Percentiles rank a stretch among this genome's conserved stretches.
Conservation (phyloP, 305 asterid genomes). For the Rubia balearica region DNA sequence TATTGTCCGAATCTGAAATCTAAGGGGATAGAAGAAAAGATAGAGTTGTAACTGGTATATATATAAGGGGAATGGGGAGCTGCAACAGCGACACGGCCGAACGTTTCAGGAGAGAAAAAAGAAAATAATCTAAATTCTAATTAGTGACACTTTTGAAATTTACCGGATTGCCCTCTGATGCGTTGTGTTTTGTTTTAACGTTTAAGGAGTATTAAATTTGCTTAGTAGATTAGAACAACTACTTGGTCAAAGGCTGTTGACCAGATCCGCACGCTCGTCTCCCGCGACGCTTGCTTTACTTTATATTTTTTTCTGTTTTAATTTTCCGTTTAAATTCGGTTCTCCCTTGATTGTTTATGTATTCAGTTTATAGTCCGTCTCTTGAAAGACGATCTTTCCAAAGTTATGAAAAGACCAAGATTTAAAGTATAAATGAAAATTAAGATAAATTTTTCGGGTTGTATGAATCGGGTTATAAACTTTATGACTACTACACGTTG, state of each 20-base stretch:
- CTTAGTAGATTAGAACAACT: background rate
- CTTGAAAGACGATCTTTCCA: too few relatives aligned
- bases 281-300: constrained; percentile 17
- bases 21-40: constrained; percentile 21
- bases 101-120: background rate
- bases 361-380: too few relatives aligned
- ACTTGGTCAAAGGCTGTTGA: constrained; percentile 53
- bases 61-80: constrained; percentile 17
- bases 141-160: background rate
- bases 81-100: constrained; percentile 27
- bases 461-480: too few relatives aligned
- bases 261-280: constrained; percentile 54
- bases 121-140: background rate
- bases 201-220: background rate
- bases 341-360: too few relatives aligned
- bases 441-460: too few relatives aligned
- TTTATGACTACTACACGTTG: too few relatives aligned
- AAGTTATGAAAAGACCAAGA: too few relatives aligned
- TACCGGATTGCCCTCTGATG: background rate
- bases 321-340: too few relatives aligned
- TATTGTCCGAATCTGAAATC: constrained; percentile 1
- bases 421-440: too few relatives aligned
- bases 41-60: constrained; percentile 15
- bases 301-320: too few relatives aligned
- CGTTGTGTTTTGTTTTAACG: constrained; percentile 5